phyloP scores from a whole-genome alignment of 257 asterid species.

The Salvia hispanica region DNA sequence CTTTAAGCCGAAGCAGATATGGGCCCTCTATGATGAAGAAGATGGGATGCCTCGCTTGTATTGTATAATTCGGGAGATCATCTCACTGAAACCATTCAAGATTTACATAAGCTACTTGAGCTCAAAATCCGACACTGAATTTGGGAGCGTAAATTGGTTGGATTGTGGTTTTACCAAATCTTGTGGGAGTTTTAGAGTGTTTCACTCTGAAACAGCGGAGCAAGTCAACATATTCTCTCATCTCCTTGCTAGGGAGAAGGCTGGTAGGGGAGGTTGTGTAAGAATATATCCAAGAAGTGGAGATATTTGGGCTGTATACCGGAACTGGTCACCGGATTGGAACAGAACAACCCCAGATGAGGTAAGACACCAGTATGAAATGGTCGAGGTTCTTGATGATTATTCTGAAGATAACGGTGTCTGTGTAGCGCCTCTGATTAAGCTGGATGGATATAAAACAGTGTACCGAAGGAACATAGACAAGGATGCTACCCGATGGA shows the following conservation, averaged over 20 bases:
- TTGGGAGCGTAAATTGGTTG: conserved; percentile 90
- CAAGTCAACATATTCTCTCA: conserved; percentile 95
- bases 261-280: conserved; percentile 94
- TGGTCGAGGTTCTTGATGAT: conserved; percentile 90
- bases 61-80: conserved; percentile 82
- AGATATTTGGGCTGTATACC: conserved; percentile 89
- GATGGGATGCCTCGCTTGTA: conserved; percentile 99
- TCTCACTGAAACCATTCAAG: conserved; percentile 85
- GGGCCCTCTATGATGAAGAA: conserved; percentile 97
- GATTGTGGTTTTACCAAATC: conserved; percentile 91
- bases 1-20: conserved; percentile 88
- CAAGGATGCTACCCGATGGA: conserved; percentile 55
- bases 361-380: conserved; percentile 90
- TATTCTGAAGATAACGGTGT: conserved; percentile 87
- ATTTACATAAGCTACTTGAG: conserved; percentile 81
- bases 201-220: conserved; percentile 76
- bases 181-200: conserved; percentile 88
- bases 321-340: conserved; percentile 96
- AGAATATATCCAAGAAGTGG: conserved; percentile 87
- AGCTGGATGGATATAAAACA: conserved; percentile 79
- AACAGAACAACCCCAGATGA: conserved; percentile 68
- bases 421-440: conserved; percentile 71
- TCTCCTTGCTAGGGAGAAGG: conserved; percentile 77
- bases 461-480: conserved; percentile 62
- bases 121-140: conserved; percentile 83